Conservation (phyloP, 345 rosid genomes). For the Melastoma malabathricum region DNA sequence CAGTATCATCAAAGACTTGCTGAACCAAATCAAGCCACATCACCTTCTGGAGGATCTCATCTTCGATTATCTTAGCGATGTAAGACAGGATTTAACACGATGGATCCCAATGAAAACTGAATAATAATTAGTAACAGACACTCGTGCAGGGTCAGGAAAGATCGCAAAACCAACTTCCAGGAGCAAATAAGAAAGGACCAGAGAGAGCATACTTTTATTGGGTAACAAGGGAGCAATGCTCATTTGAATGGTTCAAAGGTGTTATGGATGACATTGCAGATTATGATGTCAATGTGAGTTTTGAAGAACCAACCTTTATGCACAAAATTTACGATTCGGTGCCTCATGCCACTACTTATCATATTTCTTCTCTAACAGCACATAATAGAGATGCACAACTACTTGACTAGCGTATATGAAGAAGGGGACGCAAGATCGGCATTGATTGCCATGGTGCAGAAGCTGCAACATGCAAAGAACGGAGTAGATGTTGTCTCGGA, state of each 20-base stretch:
- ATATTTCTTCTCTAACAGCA: constrained; percentile 23
- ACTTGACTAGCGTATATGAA: constrained; percentile 87
- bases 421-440: constrained; percentile 99
- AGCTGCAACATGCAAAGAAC: constrained; percentile 85
- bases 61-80: constrained; percentile 9
- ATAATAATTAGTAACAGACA: no score
- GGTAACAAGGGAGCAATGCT: constrained; percentile 94
- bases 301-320: neutral
- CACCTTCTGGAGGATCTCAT: no score
- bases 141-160: no score
- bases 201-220: constrained; percentile 92
- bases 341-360: no score
- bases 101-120: no score
- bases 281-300: constrained; percentile 39
- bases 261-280: constrained; percentile 97
- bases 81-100: constrained; percentile 12
- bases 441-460: constrained; percentile 82
- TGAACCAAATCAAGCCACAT: constrained; percentile 41
- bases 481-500: constrained; percentile 86
- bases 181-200: constrained; percentile 29
- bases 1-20: constrained; percentile 82
- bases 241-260: constrained; percentile 98
- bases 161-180: neutral
- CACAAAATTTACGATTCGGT: neutral
- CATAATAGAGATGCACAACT: constrained; percentile 95